Evolutionary conservation across 2,329 filamentous ascomycete species (phyloP).

Genomic region (Aspergillus novofumigatus): DNA sequence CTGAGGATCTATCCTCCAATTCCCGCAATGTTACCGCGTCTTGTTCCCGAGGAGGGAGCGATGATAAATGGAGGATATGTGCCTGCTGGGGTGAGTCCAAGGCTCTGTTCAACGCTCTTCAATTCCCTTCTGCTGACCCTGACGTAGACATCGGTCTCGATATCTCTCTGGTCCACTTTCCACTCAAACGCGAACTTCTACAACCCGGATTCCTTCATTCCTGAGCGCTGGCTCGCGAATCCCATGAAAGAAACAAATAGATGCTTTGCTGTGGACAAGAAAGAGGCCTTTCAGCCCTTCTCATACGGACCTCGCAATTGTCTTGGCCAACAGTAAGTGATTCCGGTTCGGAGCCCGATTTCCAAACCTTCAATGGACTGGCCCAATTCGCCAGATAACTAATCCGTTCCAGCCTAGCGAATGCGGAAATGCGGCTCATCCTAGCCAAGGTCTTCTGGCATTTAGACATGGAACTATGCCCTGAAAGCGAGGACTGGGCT

Average conservation of each 20-base stretch:
- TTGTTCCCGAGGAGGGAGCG: conserved; percentile 25
- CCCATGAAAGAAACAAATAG: background rate
- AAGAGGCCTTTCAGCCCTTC: conserved; percentile 28
- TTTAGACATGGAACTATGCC: conserved; percentile 36
- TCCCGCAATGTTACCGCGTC: conserved; percentile 27
- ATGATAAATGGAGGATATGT: conserved; percentile 23
- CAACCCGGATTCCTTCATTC: conserved; percentile 20
- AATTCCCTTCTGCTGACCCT: background rate
- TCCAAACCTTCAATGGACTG: background rate
- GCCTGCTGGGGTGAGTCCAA: conserved; percentile 19
- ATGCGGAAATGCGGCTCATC: conserved; percentile 40
- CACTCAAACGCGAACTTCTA: conserved; percentile 15
- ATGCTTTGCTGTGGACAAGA: conserved; percentile 28
- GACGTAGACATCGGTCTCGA: conserved; percentile 1
- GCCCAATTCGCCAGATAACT: background rate
- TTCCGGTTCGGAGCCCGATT: no score
- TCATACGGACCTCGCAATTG: conserved; percentile 28
- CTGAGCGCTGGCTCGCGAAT: conserved; percentile 28
- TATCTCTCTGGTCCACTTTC: conserved; percentile 4
- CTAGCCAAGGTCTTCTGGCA: conserved; percentile 33
- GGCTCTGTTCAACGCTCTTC: no score
- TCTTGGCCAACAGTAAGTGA: conserved; percentile 15
- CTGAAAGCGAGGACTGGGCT: conserved; percentile 21
- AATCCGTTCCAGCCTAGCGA: conserved; percentile 21
- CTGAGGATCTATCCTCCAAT: conserved; percentile 27